phyloP scores from a whole-genome alignment of 768 basidiomycete species.

The Coprinellus aureogranulatus region DNA sequence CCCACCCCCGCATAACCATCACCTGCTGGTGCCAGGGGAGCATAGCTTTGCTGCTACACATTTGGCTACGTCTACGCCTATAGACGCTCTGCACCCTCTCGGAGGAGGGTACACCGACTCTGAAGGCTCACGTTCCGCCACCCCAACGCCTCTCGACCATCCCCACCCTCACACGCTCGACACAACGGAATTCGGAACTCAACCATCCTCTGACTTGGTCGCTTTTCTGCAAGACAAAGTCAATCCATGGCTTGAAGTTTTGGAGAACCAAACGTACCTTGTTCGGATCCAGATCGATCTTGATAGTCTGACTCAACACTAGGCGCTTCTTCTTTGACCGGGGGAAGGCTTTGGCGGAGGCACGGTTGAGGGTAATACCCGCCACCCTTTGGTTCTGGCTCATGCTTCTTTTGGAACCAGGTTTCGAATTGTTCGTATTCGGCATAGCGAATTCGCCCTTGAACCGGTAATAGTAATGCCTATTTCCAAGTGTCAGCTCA shows the following conservation, averaged over 20 bases:
- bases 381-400: slow-evolving; percentile 37
- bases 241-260: not conserved
- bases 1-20: no score
- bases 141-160: no score
- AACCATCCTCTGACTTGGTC: no score
- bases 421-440: slow-evolving; percentile 52
- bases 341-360: slow-evolving; percentile 24
- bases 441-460: slow-evolving; percentile 73
- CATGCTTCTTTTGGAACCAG: slow-evolving; percentile 58
- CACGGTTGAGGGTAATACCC: slow-evolving; percentile 22
- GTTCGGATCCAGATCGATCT: slow-evolving; percentile 80
- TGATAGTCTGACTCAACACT: slow-evolving; percentile 84
- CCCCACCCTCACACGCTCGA: no score
- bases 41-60: no score
- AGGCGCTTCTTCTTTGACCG: slow-evolving; percentile 50
- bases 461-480: slow-evolving; percentile 87
- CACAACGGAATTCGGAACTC: no score
- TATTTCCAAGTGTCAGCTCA: no score
- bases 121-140: no score
- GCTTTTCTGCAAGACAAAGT: slow-evolving; percentile 52
- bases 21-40: no score
- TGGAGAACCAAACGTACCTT: slow-evolving; percentile 44
- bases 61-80: no score
- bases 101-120: no score
- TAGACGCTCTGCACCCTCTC: no score